Base-by-base conservation (phyloP, 2,329 filamentous ascomycete species). In the Calonectria hawksworthii region DNA sequence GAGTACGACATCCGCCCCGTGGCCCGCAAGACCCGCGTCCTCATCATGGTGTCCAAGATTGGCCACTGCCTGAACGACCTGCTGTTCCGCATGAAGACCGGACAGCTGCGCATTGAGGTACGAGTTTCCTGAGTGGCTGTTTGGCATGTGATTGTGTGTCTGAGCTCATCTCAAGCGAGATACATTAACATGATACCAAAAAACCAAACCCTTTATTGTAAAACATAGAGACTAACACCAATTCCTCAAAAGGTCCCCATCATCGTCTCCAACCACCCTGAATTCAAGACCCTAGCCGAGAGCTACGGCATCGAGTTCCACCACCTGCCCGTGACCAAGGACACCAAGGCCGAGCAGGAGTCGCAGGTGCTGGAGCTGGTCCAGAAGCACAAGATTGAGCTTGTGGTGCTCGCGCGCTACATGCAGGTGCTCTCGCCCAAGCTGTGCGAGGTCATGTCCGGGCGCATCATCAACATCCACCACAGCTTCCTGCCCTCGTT, bases 21-120 rank as follows among this genome's bases (percentile, higher is more conserved):
- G 16, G 86, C 92, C 65, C 89, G 92, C 81, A 96, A 95, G 87
- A 93, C 93, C 72, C 91, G 92, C 78, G 93, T 96, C 64, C 88
- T 97, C 80, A 95, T 97, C 88, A 96, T 97, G 94, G 95, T 96
- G 36, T 96, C 94, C 81, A 96, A 96, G 88, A 96, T 95, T 80
- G 95, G 94, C 11, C 94, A 96, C 88, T 96, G 94, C 84, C 88
- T 96, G 69, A 96, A 96, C 85, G 94, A 96, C 85, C 88, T 97
- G 64, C 90, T 97, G 47, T 97, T 95, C 91, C 92, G 95, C 72
- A 91, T 93, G 82, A 93, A 93, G 84, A 93, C 92, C 23, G 92
- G 92, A 59, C 94, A 96, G 86, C 88, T 97, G 69, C 90, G 89
- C 81, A 93, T 96, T 79, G 94, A 96, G 30, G 83, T 83, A 59